A percentile compares a stretch with the other conserved stretches of the same genome.
These are phyloP conservation scores for Albizia julibrissin DNA, from an alignment of 306 rosid species.

Conservation along the genomic window DNA sequence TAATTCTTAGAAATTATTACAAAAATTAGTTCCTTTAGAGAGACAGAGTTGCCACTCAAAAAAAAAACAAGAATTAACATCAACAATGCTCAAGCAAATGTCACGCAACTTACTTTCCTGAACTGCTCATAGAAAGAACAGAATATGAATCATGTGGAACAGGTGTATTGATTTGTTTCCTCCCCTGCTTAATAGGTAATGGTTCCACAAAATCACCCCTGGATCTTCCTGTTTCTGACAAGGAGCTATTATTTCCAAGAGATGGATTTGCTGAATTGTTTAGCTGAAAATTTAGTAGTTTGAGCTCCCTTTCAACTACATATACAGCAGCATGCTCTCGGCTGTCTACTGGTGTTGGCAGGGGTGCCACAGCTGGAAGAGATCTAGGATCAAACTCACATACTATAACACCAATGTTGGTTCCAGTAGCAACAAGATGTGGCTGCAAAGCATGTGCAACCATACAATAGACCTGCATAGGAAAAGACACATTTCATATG, in stretches of 20 bases:
- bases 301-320: conserved; percentile 87
- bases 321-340: conserved; percentile 94
- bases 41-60: conserved; percentile 4
- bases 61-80: neutral
- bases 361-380: conserved; percentile 93
- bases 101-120: conserved; percentile 88
- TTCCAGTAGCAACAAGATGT: conserved; percentile 97
- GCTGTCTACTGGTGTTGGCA: conserved; percentile 83
- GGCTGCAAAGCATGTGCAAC: conserved; percentile 91
- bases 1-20: conserved; percentile 6
- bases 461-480: conserved; percentile 90
- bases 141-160: conserved; percentile 99
- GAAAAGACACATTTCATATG: neutral
- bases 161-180: conserved; percentile 92
- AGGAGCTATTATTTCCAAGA: conserved; percentile 85
- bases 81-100: conserved; percentile 19
- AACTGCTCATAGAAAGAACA: conserved; percentile 94
- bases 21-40: neutral
- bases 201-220: conserved; percentile 79
- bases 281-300: conserved; percentile 86
- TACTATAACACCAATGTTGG: conserved; percentile 92
- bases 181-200: conserved; percentile 89
- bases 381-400: conserved; percentile 96
- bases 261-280: conserved; percentile 93
- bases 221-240: conserved; percentile 82